These are phyloP conservation scores for Diaporthe sp. DNA, from an alignment of 2,329 filamentous ascomycete species.

Conservation along the genomic window DNA sequence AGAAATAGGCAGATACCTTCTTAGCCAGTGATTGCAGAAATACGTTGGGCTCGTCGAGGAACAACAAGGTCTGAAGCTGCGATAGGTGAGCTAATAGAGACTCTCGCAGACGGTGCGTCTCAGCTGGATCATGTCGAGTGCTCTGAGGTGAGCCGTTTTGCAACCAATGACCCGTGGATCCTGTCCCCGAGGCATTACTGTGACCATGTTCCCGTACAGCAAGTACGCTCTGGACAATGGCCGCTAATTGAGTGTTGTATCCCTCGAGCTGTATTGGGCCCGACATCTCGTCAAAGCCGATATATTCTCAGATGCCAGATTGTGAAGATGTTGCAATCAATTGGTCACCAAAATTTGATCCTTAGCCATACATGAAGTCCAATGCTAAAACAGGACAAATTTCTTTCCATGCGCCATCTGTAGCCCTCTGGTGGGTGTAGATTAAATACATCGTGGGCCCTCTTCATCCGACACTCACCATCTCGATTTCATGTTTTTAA, in stretches of 20 bases:
- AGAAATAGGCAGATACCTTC: background rate
- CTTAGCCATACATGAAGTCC: background rate
- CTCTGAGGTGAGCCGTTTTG: background rate
- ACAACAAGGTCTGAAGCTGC: background rate
- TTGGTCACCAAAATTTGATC: background rate
- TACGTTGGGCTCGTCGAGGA: background rate
- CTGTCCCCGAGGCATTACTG: background rate
- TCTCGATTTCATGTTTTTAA: background rate
- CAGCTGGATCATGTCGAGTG: background rate
- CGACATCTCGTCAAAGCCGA: background rate
- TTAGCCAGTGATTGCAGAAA: slow-evolving; percentile 4
- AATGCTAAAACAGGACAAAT: no score
- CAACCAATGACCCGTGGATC: background rate
- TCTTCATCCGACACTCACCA: background rate
- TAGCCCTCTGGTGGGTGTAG: background rate
- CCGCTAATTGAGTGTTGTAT: slow-evolving; percentile 12
- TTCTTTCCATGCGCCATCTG: background rate
- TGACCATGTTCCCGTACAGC: background rate
- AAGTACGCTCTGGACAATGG: slow-evolving; percentile 9
- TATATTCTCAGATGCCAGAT: background rate
- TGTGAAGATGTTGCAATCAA: background rate
- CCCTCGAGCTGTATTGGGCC: background rate
- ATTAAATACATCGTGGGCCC: background rate
- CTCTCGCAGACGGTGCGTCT: background rate
- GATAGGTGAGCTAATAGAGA: background rate